Percentiles rank a stretch among this genome's conserved stretches.
phyloP scores from a whole-genome alignment of 2,329 filamentous ascomycete species.

The Nemania abortiva region DNA sequence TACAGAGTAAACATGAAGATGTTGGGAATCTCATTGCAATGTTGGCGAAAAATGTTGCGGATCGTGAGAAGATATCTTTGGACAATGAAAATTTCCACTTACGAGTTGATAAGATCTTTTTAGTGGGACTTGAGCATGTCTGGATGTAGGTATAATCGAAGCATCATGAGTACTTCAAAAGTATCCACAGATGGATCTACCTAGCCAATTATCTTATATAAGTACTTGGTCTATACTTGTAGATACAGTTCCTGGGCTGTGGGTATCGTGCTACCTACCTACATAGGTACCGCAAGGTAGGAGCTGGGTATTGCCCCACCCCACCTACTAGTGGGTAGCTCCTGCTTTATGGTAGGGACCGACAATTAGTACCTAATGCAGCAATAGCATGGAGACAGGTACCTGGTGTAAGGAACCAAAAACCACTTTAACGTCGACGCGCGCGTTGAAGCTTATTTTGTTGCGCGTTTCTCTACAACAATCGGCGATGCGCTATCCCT shows the following conservation, averaged over 20 bases:
- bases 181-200: no score
- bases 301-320: no score
- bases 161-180: no score
- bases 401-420: constrained; percentile 1
- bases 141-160: no score
- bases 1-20: constrained; percentile 47
- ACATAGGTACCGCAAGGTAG: no score
- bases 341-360: not conserved
- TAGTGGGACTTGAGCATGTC: not conserved
- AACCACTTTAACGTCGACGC: constrained; percentile 23
- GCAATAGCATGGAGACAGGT: not conserved
- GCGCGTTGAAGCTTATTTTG: constrained; percentile 35
- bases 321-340: no score
- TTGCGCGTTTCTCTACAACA: constrained; percentile 34
- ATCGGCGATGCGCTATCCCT: constrained; percentile 1
- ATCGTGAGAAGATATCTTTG: not conserved
- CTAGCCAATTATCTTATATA: no score
- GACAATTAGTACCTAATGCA: not conserved
- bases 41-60: constrained; percentile 9
- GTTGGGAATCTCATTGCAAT: constrained; percentile 50
- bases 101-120: not conserved
- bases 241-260: no score
- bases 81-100: not conserved
- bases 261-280: no score
- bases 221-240: no score